Evolutionary conservation across 2,329 filamentous ascomycete genomes (phyloP).

Genomic region (Immersiporthe knoxdaviesiana): DNA sequence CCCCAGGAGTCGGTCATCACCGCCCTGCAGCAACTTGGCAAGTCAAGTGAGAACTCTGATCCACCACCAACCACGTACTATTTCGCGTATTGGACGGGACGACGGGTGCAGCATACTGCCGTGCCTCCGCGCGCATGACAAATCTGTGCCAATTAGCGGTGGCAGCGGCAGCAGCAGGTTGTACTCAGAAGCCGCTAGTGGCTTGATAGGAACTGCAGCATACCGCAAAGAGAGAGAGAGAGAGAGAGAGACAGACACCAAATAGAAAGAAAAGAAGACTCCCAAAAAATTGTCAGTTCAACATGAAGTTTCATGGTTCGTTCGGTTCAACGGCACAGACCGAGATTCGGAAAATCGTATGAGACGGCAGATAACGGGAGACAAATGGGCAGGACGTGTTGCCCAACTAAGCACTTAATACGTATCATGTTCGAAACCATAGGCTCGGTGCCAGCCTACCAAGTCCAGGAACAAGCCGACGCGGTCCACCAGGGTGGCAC

Average conservation of each 20-base stretch:
- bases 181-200: neutral
- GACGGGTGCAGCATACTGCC: constrained; percentile 8
- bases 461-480: constrained; percentile 15
- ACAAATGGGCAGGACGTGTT: neutral
- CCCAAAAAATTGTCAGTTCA: too few relatives aligned
- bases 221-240: constrained; percentile 1
- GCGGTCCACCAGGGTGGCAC: neutral
- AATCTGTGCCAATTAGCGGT: constrained; percentile 11
- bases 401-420: neutral
- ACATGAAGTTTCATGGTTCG: neutral
- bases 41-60: constrained; percentile 4
- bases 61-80: constrained; percentile 9
- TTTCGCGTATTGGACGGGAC: neutral
- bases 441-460: constrained; percentile 13
- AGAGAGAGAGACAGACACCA: neutral
- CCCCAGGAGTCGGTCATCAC: constrained; percentile 10
- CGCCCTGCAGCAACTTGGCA: constrained; percentile 7
- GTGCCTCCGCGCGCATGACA: constrained; percentile 8
- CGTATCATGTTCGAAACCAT: constrained; percentile 17
- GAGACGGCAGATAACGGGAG: constrained; percentile 1
- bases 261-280: neutral
- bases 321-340: constrained; percentile 1
- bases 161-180: neutral
- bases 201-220: neutral
- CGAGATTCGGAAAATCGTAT: constrained; percentile 3